Base-by-base conservation (phyloP, 2,329 filamentous ascomycete genomes). In the Neopestalotiopsis sp. region DNA sequence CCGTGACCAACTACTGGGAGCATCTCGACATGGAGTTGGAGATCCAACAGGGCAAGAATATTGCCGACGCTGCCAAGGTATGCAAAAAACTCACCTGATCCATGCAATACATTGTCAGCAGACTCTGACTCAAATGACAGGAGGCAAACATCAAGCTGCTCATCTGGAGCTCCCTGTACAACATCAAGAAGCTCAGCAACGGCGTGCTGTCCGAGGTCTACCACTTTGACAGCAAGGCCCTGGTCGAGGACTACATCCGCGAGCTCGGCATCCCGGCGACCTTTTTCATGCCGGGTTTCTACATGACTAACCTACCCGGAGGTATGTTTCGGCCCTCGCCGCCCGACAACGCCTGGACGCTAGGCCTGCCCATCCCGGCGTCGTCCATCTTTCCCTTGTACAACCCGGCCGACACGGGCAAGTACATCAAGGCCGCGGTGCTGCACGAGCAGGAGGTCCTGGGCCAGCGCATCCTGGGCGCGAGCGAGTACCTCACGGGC, bases 1-100 rank as follows among this genome's bases (percentile, higher is more conserved):
- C 78, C 42, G 81, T 88, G 13, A 88, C 86, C 42, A 85, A 87
- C 76, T 86, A 81, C 76, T 86, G 84, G 85, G 81, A 84, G 68
- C 80, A 75, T 68, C 71, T 77, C 72, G 73, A 80, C 74, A 78
- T 80, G 74, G 69, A 82, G n/a, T 71, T 83, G 69, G 79, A 84
- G 72, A 72, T 77, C 72, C 79, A 76, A 77, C 86, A 81, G 81
- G 83, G 82, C 76, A 87, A 82, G 71, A 81, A 82, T 68, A 78
- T 85, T 49, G 83, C 82, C 42, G 83, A 85, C 71, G 84, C 81
- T 3, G 81, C 80, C 62, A 83, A 85, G 76, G 79, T 81, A 70
- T 52, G 42, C n/a, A 20, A 14, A 3, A 38, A 38, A 10, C 10
- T 5, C 34, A 38, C 1, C 34, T 38, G 34, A 38, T 38, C 6